These are phyloP conservation scores for Sugiyamaella marilandica DNA, from an alignment of 805 yeast genomes.

Conservation along the genomic window DNA sequence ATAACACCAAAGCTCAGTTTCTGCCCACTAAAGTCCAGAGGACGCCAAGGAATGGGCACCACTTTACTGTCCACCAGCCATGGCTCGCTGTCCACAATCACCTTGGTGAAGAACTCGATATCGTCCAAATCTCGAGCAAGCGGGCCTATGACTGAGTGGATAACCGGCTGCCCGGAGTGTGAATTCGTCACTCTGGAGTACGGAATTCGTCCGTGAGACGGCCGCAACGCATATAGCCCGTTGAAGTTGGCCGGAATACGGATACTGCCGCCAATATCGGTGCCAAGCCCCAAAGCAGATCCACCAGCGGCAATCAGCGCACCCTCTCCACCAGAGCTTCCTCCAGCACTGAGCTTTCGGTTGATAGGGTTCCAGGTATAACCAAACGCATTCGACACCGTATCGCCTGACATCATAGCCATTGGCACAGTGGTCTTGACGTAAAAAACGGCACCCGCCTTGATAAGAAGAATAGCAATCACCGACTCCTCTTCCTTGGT, in stretches of 20 bases:
- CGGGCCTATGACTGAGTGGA: slow-evolving; percentile 48
- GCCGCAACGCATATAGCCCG: slow-evolving; percentile 46
- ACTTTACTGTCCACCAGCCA: slow-evolving; percentile 48
- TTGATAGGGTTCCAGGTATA: slow-evolving; percentile 44
- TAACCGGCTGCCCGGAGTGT: slow-evolving; percentile 38
- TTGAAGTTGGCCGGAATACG: slow-evolving; percentile 46
- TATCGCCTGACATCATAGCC: slow-evolving; percentile 48
- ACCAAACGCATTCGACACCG: slow-evolving; percentile 43
- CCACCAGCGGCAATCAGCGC: slow-evolving; percentile 43
- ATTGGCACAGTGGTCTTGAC: slow-evolving; percentile 52
- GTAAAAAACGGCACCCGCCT: slow-evolving; percentile 50
- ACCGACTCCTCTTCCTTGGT: slow-evolving; percentile 40
- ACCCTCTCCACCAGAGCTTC: slow-evolving; percentile 55
- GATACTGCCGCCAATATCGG: slow-evolving; percentile 53
- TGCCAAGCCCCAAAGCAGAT: slow-evolving; percentile 48
- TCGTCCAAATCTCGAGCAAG: slow-evolving; percentile 38
- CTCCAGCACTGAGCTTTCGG: slow-evolving; percentile 45
- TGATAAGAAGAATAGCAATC: slow-evolving; percentile 39
- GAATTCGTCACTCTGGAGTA: slow-evolving; percentile 12
- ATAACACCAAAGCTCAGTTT: slow-evolving; percentile 21
- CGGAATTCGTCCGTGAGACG: slow-evolving; percentile 37
- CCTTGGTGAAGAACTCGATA: slow-evolving; percentile 37
- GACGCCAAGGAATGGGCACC: slow-evolving; percentile 48
- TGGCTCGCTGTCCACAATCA: slow-evolving; percentile 39
- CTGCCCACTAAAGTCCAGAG: slow-evolving; percentile 13